Base-by-base conservation (phyloP, 1,139 yeast species). In the Kurtzmaniella quercitrusa region DNA sequence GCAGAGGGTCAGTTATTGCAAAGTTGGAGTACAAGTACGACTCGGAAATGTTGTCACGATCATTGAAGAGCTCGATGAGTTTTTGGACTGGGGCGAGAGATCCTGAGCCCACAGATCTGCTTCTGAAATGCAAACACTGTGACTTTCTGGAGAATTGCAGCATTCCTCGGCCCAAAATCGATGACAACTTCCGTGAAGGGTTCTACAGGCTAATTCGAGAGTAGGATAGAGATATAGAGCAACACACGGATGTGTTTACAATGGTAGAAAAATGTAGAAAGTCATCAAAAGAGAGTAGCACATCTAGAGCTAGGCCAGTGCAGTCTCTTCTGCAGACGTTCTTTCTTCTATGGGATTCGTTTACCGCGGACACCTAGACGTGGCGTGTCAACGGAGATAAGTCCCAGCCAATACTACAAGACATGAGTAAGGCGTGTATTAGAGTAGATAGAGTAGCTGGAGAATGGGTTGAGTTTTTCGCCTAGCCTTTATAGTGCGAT, bases 41-140 rank as follows among this genome's bases (percentile, higher is more conserved):
- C 42, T 53, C 55, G 12, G 44, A 49, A 0, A 55, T 51, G 6
- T 50, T 76, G 1, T 45, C 57, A 1, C 38, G 49, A 4, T 62
- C 68, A 11, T 56, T 74, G 2, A 40, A 49, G 0, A 49, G 58
- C 9, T 68, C 82, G 3, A 50, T 75, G 41, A 51, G 56, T 14
- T 77, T 80, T 49, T 82, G 88, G 87, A 64, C 66, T 50, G 88
- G 88, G 0, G 50, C 59, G 18, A 59, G 81, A 37, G 53, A 55
- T 3, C 83, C 87, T 0, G 48, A 49, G 4, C 67, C 65, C 14
- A 70, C 75, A 0, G 44, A 54, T 38, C 62, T 71, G 59, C 14
- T 68, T 49, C 50, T 53, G n/a, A 64, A 59, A 44, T 82, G 89
- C 57, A 65, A 62, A n/a, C 62, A 59, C 44, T 83, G 90, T 61